Conservation (phyloP, 23 red algal genomes). For the Gracilaria domingensis region DNA sequence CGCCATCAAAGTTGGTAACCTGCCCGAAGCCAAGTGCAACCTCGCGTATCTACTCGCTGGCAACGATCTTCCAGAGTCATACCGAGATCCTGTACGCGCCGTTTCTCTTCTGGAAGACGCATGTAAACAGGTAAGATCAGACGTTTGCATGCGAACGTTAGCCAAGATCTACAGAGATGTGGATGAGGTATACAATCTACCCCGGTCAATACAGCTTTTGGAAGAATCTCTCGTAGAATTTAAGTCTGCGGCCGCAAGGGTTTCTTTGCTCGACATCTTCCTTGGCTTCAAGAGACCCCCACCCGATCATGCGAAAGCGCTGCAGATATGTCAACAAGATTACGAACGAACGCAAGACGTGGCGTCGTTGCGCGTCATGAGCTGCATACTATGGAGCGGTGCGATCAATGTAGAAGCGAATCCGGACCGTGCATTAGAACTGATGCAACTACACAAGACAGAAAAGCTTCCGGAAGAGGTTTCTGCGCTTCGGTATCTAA, state of each 20-base stretch:
- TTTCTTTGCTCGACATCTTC: slow-evolving; percentile 1
- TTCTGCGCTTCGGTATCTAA: not conserved
- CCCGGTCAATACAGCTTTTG: not conserved
- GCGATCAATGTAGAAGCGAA: not conserved
- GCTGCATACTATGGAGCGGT: slow-evolving; percentile 10
- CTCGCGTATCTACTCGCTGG: slow-evolving; percentile 10
- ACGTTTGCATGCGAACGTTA: not conserved
- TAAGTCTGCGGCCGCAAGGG: not conserved
- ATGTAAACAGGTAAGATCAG: not conserved
- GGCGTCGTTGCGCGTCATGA: not conserved
- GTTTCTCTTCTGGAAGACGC: not conserved
- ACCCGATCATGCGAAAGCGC: not conserved
- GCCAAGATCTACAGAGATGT: slow-evolving; percentile 13
- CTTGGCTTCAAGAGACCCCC: not conserved
- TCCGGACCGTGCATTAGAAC: not conserved
- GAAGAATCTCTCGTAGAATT: not conserved
- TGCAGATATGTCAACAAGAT: not conserved
- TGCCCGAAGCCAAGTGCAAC: slow-evolving; percentile 3
- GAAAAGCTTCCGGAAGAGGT: not conserved
- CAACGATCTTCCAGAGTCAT: not conserved
- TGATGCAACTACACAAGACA: not conserved
- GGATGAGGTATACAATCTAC: not conserved
- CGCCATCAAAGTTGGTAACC: not conserved
- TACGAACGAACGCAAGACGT: not conserved
- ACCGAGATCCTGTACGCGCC: not conserved